Evolutionary conservation across 495 filamentous ascomycete species (phyloP), one percentile per base, ranked within the genome.

Genomic region (Halenospora varia): DNA sequence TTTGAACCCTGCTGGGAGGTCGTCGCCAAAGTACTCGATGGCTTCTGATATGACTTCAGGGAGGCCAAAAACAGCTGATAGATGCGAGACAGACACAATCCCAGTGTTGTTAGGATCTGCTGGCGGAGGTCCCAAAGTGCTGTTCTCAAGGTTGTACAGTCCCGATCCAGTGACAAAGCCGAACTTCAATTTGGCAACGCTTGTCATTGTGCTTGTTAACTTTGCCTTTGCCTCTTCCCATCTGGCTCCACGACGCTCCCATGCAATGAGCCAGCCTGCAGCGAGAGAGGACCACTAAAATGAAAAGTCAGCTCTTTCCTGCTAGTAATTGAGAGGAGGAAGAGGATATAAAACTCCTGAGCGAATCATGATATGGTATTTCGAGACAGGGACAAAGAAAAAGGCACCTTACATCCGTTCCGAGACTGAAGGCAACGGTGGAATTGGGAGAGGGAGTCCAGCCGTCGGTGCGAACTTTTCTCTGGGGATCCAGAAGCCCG

Each of bases 131-230:
- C 62, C 53, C 26, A 77, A 61, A 3, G 59, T 67, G 1, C 74
- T 71, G n/a, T 68, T 76, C 22, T 64, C 42, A 24, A 69, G 66
- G 40, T 73, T 66, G 62, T 77, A 80, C 2, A 76, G 65, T 0
- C 70, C 77, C 1, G 69, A 61, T 2, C 75, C 75, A 0, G 75
- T 80, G 2, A 77, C 75, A 54, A 80, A 78, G 4, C 75, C 75
- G 49, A 75, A 73, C 41, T 66, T 75, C 9, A 80, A 60, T 23
- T 65, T 65, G 11, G 69, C 69, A 24, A 77, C 77, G 26, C 75
- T 72, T n/a, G 64, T 62, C 49, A 73, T 66, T 6, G 70, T 74
- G 15, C 59, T 60, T 39, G 65, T 70, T 17, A 77, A 55, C 51
- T 76, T 76, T 4, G 56, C 45, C 2, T 56, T 64, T 10, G 73